Percentiles rank a stretch among this genome's conserved stretches.
phyloP scores from a whole-genome alignment of 1,284 basidiomycete species.

The Pisolithus thermaeus region DNA sequence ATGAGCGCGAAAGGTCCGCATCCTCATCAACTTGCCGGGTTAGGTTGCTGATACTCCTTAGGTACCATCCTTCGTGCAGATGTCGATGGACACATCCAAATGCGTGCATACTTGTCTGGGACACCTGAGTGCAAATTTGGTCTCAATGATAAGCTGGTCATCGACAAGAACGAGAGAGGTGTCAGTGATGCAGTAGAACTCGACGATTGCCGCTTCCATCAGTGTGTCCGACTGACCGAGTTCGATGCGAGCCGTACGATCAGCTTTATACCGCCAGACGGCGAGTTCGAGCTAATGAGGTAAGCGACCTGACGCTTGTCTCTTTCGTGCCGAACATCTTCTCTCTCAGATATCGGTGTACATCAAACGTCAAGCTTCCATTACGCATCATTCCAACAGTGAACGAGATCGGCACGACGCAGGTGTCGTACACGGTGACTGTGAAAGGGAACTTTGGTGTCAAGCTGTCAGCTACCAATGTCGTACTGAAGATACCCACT shows the following conservation, averaged over 20 bases:
- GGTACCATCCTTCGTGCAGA: slow-evolving; percentile 93
- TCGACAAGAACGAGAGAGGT: slow-evolving; percentile 77
- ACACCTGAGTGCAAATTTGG: slow-evolving; percentile 98
- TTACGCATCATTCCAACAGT: slow-evolving; percentile 88
- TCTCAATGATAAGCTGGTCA: slow-evolving; percentile 94
- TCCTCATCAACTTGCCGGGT: background rate
- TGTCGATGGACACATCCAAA: slow-evolving; percentile 96
- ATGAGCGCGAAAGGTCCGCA: slow-evolving; percentile 90
- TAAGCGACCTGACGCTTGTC: slow-evolving; percentile 24
- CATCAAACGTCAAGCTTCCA: slow-evolving; percentile 93
- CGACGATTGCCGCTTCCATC: slow-evolving; percentile 98
- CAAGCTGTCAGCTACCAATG: slow-evolving; percentile 90
- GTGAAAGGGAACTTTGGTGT: slow-evolving; percentile 86
- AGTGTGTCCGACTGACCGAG: slow-evolving; percentile 92
- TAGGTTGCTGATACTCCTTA: slow-evolving; percentile 26
- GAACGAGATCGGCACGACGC: slow-evolving; percentile 85
- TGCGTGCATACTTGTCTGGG: slow-evolving; percentile 95
- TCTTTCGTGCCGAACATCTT: slow-evolving; percentile 1
- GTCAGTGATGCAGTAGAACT: slow-evolving; percentile 82
- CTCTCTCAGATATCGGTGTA: slow-evolving; percentile 79
- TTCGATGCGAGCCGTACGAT: slow-evolving; percentile 93
- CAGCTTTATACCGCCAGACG: slow-evolving; percentile 96
- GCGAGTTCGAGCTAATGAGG: slow-evolving; percentile 99
- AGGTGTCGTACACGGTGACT: slow-evolving; percentile 88
- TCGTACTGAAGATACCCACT: slow-evolving; percentile 92